These are phyloP conservation scores for Russula sp. DNA, from an alignment of 768 basidiomycete genomes.

Conservation along the genomic window DNA sequence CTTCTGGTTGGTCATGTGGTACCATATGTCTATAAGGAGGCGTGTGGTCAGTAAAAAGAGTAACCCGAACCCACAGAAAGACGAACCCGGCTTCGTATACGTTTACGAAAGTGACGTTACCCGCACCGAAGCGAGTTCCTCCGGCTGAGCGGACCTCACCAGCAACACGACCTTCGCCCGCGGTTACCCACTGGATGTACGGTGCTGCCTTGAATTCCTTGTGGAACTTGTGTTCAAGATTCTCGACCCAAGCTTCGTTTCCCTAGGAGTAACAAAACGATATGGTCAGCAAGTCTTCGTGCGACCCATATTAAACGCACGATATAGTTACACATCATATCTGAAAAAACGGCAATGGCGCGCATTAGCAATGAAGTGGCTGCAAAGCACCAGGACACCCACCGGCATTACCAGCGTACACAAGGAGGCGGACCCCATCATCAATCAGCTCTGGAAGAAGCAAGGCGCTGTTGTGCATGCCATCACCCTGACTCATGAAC, in stretches of 20 bases:
- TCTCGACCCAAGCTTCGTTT: constrained; percentile 71
- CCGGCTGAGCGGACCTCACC: constrained; percentile 74
- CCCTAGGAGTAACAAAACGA: constrained; percentile 45
- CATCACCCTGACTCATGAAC: constrained; percentile 81
- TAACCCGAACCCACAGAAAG: not conserved
- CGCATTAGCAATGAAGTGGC: not conserved
- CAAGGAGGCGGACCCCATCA: constrained; percentile 75
- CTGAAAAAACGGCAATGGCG: constrained; percentile 6
- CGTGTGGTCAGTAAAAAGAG: constrained; percentile 3
- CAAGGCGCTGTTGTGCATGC: constrained; percentile 75
- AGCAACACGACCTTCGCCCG: constrained; percentile 50
- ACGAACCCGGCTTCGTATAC: constrained; percentile 78
- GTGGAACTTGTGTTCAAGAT: constrained; percentile 59
- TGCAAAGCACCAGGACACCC: not conserved
- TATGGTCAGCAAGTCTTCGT: not conserved
- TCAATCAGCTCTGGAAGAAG: constrained; percentile 80
- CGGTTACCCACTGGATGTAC: constrained; percentile 55
- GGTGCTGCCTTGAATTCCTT: constrained; percentile 54
- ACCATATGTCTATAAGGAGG: constrained; percentile 70
- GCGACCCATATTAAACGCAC: constrained; percentile 39
- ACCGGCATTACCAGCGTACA: constrained; percentile 87
- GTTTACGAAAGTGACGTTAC: constrained; percentile 81
- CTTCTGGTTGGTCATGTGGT: constrained; percentile 86
- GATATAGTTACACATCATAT: constrained; percentile 87
- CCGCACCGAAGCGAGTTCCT: constrained; percentile 59